phyloP scores from a whole-genome alignment of 805 yeast species.

The Kazachstania viticola region DNA sequence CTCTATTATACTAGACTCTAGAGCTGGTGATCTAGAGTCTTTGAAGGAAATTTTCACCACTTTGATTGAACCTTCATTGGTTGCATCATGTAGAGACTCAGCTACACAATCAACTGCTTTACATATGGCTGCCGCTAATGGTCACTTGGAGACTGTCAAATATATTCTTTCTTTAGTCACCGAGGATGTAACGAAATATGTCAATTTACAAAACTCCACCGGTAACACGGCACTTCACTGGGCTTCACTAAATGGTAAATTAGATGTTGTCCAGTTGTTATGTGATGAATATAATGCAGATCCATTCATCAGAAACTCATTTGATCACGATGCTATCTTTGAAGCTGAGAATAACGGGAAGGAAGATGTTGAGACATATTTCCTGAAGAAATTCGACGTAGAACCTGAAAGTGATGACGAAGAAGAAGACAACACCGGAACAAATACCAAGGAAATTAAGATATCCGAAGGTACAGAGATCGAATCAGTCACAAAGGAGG shows the following conservation, averaged over 20 bases:
- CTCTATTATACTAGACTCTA: conserved; percentile 68
- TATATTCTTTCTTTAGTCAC: conserved; percentile 41
- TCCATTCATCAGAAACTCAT: conserved; percentile 62
- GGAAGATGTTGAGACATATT: conserved; percentile 67
- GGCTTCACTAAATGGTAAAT: conserved; percentile 86
- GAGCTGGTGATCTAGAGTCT: conserved; percentile 78
- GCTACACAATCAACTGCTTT: conserved; percentile 60
- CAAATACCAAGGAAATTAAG: conserved; percentile 24
- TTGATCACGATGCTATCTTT: conserved; percentile 72
- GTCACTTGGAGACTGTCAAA: conserved; percentile 59
- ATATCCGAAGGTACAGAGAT: conserved; percentile 42
- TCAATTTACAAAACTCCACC: conserved; percentile 51
- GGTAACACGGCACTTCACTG: conserved; percentile 96
- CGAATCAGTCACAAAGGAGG: conserved; percentile 37
- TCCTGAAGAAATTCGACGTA: conserved; percentile 60
- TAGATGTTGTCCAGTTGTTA: conserved; percentile 53
- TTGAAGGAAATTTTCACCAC: conserved; percentile 56
- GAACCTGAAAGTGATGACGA: conserved; percentile 48
- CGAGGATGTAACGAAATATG: conserved; percentile 30
- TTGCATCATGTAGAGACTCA: conserved; percentile 45
- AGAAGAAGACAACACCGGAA: conserved; percentile 31
- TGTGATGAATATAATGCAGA: conserved; percentile 72
- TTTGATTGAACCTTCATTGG: conserved; percentile 36
- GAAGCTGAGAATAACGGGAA: conserved; percentile 79
- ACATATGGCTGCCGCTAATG: conserved; percentile 96